Conservation (phyloP, 2,329 filamentous ascomycete genomes). For the Colletotrichum zoysiae region DNA sequence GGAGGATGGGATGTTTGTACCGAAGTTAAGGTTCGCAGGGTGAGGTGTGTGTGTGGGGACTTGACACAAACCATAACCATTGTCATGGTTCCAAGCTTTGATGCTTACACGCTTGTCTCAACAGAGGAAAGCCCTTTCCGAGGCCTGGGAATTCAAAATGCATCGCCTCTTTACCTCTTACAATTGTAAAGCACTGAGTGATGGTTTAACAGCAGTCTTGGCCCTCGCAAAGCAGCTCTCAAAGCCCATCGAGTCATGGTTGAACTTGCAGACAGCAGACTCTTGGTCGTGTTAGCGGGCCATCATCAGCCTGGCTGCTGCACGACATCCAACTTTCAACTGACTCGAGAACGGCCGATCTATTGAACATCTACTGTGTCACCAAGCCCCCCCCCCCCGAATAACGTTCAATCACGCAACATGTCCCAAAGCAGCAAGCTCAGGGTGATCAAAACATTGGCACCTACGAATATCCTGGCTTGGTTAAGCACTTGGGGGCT, state of each 20-base stretch:
- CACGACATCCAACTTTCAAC: background rate
- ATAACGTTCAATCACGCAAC: conserved; percentile 3
- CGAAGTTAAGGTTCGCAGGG: too few relatives aligned
- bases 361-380: background rate
- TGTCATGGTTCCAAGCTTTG: too few relatives aligned
- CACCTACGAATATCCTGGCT: background rate
- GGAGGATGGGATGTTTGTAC: too few relatives aligned
- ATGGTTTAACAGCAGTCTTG: background rate
- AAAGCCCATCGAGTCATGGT: background rate
- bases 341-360: background rate
- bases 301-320: background rate
- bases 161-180: background rate
- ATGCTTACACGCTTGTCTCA: too few relatives aligned
- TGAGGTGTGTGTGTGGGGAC: too few relatives aligned
- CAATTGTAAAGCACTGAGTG: background rate
- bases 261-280: background rate
- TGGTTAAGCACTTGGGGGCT: background rate
- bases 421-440: conserved; percentile 6
- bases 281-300: too few relatives aligned
- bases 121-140: too few relatives aligned
- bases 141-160: too few relatives aligned
- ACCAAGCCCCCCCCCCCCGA: background rate
- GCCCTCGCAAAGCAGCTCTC: background rate
- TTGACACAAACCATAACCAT: too few relatives aligned
- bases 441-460: background rate